These are phyloP conservation scores for Trichocladium uniseriatum DNA, from an alignment of 495 filamentous ascomycete species.

Conservation along the genomic window DNA sequence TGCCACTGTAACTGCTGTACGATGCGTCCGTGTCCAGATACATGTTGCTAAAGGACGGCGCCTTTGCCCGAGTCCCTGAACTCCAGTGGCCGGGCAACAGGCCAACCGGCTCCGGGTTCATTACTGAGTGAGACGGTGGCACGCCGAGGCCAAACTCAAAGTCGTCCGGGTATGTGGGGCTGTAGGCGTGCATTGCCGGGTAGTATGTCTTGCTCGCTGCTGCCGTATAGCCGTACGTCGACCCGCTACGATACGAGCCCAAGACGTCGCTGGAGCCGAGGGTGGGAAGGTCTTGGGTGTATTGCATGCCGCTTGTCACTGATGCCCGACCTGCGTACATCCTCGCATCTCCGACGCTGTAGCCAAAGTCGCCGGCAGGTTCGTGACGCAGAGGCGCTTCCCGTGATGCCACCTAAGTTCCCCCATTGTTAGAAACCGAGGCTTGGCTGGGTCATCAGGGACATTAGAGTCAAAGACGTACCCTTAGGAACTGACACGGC, in stretches of 20 bases:
- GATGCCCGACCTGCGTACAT: constrained; percentile 27
- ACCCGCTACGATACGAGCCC: constrained; percentile 20
- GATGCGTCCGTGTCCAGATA: constrained; percentile 27
- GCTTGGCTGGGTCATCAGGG: neutral
- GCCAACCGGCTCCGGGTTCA: constrained; percentile 25
- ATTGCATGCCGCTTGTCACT: constrained; percentile 19
- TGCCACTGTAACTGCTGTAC: constrained; percentile 20
- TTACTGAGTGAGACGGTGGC: constrained; percentile 17
- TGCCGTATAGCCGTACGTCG: constrained; percentile 22
- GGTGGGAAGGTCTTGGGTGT: constrained; percentile 21
- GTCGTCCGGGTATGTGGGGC: constrained; percentile 26
- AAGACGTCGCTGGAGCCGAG: constrained; percentile 23
- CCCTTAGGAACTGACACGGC: constrained; percentile 70
- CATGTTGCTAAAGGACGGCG: constrained; percentile 20
- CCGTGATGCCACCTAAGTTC: constrained; percentile 42
- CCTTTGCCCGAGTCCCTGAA: constrained; percentile 15
- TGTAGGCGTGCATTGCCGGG: constrained; percentile 27
- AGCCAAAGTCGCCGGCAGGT: constrained; percentile 24
- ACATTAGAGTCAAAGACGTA: constrained; percentile 28
- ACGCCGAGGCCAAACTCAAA: constrained; percentile 34
- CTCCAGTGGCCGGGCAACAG: constrained; percentile 26
- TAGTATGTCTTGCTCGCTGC: constrained; percentile 27
- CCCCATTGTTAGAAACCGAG: constrained; percentile 2
- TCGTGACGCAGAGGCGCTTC: constrained; percentile 37
- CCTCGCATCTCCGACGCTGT: constrained; percentile 33